Evolutionary conservation across 2,329 filamentous ascomycete species (phyloP).

Genomic region (Fusarium siculi): DNA sequence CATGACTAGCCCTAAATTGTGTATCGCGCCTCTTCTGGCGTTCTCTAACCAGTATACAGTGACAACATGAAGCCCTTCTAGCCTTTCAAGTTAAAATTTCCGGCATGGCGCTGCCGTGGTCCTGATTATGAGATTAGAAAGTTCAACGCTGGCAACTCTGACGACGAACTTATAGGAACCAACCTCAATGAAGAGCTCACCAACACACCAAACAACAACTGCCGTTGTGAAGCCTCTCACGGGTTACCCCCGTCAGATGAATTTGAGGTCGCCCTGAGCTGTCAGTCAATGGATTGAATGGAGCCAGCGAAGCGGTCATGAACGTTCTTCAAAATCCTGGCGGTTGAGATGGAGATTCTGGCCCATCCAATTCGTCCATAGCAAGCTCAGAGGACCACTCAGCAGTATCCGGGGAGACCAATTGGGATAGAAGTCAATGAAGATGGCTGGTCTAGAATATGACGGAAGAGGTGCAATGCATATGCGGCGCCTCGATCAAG

Average conservation of each 20-base stretch:
- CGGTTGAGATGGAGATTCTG: conserved; percentile 17
- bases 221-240: conserved; percentile 8
- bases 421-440: conserved; percentile 22
- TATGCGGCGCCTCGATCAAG: conserved; percentile 12
- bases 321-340: conserved; percentile 8
- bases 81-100: conserved; percentile 15
- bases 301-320: conserved; percentile 35
- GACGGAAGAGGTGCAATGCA: conserved; percentile 24
- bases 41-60: conserved; percentile 18
- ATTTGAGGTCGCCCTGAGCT: conserved; percentile 16
- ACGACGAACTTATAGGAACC: background rate
- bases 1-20: conserved; percentile 18
- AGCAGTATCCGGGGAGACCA: conserved; percentile 24
- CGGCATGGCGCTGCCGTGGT: conserved; percentile 12
- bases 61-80: conserved; percentile 19
- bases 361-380: conserved; percentile 12
- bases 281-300: conserved; percentile 21
- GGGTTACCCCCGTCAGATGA: conserved; percentile 14
- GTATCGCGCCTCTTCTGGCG: conserved; percentile 11
- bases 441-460: conserved; percentile 29
- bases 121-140: background rate
- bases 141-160: conserved; percentile 12
- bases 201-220: conserved; percentile 13
- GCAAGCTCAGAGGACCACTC: conserved; percentile 17
- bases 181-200: conserved; percentile 23